Base-by-base conservation (phyloP, 306 rosid species). In the Cicer bijugum region DNA sequence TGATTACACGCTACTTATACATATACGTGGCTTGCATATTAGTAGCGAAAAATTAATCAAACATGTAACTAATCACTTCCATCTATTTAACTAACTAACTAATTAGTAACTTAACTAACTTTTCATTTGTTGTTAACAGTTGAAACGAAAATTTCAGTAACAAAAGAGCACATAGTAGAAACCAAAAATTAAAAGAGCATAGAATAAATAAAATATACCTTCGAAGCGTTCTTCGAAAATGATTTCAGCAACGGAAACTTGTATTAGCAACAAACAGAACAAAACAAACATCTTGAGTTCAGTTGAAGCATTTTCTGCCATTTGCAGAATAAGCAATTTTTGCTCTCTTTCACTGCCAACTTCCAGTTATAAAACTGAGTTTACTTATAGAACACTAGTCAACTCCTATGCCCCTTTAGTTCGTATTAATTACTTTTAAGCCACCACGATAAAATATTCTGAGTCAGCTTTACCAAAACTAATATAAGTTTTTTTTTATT, bases 221-320 rank as follows among this genome's bases (percentile, higher is more conserved):
- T 91, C 89, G 6, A 91, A 94, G 48, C 95, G 85, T 51, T 94
- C 98, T 78, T 94, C 98, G 70, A 94, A 94, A 56, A 91, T 72
- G 80, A 91, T 83, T 74, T 94, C 97, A 6, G 96, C 80, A 68
- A 75, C 47, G 0, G 89, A 78, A 38, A 79, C 72, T 66, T 23
- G 90, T 19, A 82, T 16, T 1, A 83, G 72, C 1, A 74, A 15
- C 6, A 83, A 35, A 14, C 77, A 8, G 3, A 75, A 59, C 45
- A 87, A 14, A 16, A 40, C 17, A 40, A 75, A 67, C 78, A 74
- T 78, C 61, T 46, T 69, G 9, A 55, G 62, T 47, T 45, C 62
- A 62, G 67, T 48, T 15, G 59, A 55, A 33, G 67, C 79, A 58
- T 6, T 43, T 44, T 52, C 51, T 71, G 73, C 88, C 92, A 89